A percentile compares a stretch with the other conserved stretches of the same genome.
These are phyloP conservation scores for Phycomyces nitens DNA, from an alignment of 192 early-diverging fungal genomes.

Conservation along the genomic window DNA sequence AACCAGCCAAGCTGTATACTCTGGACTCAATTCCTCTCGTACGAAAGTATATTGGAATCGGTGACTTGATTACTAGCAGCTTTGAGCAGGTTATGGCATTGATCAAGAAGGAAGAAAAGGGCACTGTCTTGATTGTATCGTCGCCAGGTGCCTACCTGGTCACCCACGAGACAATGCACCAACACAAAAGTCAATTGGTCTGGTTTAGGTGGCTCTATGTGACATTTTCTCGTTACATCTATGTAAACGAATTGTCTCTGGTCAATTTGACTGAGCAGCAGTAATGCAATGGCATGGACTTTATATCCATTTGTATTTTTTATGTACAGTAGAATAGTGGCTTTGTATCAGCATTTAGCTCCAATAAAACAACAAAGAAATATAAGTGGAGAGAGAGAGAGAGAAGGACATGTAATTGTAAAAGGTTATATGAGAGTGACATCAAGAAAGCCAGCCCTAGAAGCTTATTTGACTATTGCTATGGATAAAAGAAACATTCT, in stretches of 20 bases:
- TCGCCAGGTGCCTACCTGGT: constrained; percentile 49
- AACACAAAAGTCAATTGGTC: constrained; percentile 83
- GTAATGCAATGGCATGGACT: neutral
- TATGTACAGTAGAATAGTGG: no score
- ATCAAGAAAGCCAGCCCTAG: no score
- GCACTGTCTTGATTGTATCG: constrained; percentile 53
- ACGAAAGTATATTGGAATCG: constrained; percentile 54
- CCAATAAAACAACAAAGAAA: neutral
- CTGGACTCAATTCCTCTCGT: constrained; percentile 53
- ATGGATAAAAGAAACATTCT: no score
- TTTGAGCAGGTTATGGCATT: neutral
- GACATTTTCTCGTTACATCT: constrained; percentile 86
- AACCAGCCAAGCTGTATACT: constrained; percentile 51
- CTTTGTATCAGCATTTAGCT: no score
- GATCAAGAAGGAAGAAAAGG: constrained; percentile 1
- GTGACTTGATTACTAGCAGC: constrained; percentile 43
- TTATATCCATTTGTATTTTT: no score
- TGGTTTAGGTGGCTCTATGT: constrained; percentile 93
- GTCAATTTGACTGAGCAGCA: constrained; percentile 3
- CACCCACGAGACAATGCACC: constrained; percentile 68
- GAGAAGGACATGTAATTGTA: no score
- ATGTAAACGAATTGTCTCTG: constrained; percentile 63
- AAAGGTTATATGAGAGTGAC: no score
- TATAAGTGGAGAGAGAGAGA: neutral
- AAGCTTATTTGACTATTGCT: no score